Conservation (phyloP, 441 rosid species). For the Euphorbia schlechtendalii region DNA sequence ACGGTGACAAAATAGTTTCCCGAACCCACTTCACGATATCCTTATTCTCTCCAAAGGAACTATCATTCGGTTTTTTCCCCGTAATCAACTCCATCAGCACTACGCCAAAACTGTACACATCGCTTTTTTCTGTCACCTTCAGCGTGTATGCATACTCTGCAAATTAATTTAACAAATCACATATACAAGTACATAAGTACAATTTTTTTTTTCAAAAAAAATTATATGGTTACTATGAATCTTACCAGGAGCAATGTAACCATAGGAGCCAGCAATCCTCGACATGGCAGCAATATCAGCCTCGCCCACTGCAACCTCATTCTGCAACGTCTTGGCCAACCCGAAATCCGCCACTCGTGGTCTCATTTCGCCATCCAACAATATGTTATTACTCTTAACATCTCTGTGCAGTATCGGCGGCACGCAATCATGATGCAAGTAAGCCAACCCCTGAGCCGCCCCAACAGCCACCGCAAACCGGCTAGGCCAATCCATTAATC, state of each 20-base stretch:
- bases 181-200: too few species aligned
- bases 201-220: too few species aligned
- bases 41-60: conserved; percentile 45
- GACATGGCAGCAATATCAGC: conserved; percentile 35
- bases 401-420: conserved; percentile 69
- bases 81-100: conserved; percentile 52
- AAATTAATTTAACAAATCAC: not conserved
- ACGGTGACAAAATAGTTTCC: conserved; percentile 25
- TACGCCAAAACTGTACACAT: conserved; percentile 61
- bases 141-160: conserved; percentile 57
- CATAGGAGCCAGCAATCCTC: conserved; percentile 57
- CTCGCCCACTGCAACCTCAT: conserved; percentile 2
- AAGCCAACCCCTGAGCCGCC: conserved; percentile 62
- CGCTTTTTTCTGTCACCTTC: conserved; percentile 62
- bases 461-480: conserved; percentile 49
- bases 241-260: conserved; percentile 91
- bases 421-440: conserved; percentile 62
- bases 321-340: conserved; percentile 51
- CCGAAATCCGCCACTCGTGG: conserved; percentile 77
- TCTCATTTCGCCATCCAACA: conserved; percentile 50
- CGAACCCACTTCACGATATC: conserved; percentile 48
- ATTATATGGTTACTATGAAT: too few species aligned
- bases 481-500: conserved; percentile 39
- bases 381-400: conserved; percentile 68
- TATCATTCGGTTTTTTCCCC: conserved; percentile 55